Percentiles rank a stretch among this genome's conserved stretches.
phyloP scores from a whole-genome alignment of 2,329 filamentous ascomycete species.

The Blastomyces parvus region DNA sequence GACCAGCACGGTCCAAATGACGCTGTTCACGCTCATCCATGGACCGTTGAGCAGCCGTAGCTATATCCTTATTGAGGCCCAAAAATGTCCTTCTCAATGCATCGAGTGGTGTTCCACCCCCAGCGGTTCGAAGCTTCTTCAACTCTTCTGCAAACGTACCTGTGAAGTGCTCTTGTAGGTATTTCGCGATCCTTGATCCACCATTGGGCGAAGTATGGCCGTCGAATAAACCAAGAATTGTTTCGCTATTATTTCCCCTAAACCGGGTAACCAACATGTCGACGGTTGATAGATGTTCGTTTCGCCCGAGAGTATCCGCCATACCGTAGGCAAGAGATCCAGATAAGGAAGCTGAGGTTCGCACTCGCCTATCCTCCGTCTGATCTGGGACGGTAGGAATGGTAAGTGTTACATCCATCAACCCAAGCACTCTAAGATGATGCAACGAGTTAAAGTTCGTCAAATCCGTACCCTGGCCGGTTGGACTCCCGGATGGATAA shows the following conservation, averaged over 20 bases:
- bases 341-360: constrained; percentile 91
- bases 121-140: constrained; percentile 57
- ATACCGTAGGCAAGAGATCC: constrained; percentile 91
- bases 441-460: constrained; percentile 82
- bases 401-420: constrained; percentile 97
- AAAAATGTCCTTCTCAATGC: constrained; percentile 81
- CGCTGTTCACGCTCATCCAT: constrained; percentile 60
- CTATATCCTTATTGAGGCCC: constrained; percentile 84
- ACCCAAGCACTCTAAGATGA: constrained; percentile 75
- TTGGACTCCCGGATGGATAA: constrained; percentile 41
- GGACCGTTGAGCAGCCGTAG: constrained; percentile 70
- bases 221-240: constrained; percentile 89
- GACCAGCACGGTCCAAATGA: constrained; percentile 53
- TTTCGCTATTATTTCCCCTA: constrained; percentile 80
- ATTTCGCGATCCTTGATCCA: constrained; percentile 93
- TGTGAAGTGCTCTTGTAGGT: constrained; percentile 90
- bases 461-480: constrained; percentile 55
- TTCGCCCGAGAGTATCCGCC: constrained; percentile 87
- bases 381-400: constrained; percentile 90
- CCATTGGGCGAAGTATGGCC: constrained; percentile 80
- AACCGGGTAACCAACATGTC: constrained; percentile 92
- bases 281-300: constrained; percentile 89
- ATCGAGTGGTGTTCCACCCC: constrained; percentile 67
- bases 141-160: constrained; percentile 74
- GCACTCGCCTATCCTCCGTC: constrained; percentile 85